Base-by-base conservation (phyloP, 2,329 filamentous ascomycete genomes). In the Exophiala viscosa region DNA sequence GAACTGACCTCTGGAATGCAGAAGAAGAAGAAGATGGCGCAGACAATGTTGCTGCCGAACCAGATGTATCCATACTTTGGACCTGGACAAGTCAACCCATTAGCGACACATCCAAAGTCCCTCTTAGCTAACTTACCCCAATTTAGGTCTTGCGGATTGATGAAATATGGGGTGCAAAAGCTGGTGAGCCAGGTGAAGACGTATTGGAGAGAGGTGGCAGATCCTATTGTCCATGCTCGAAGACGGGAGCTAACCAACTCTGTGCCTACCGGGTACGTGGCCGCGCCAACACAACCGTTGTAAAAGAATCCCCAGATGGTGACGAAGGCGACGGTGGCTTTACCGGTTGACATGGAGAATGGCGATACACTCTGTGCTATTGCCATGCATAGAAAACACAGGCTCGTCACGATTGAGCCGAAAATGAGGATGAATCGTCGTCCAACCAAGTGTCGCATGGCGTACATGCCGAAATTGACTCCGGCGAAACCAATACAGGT, bases 401-500 rank as follows among this genome's bases (percentile, higher is more conserved):
- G 50, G 1, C 73, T 74, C 50, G 77, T 76, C 3, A 65, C 62
- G 1, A 71, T 52, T 0, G 73, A 71, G 3, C 77, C 76, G 2
- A 73, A 65, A 48, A 78, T 78, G 43, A 79, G 69, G 31, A 79
- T 72, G 2, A 67, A 67, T 5, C 76, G 70, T 2, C 76, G 70
- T 0, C 76, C 76, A 46, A 76, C 67, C 11, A 76, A 63, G 31
- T 75, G 66, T 17, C 73, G 71, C 67, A 79, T 77, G 13, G 73
- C 66, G 57, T 70, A 75, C 55, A 80, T 75, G 38, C 76, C 76
- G 18, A 75, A 48, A 45, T 78, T 76, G 34, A 76, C 74, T 0
- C 75, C 76, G 6, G 78, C 41, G 40, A 79, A 73, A 2, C 75
- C 76, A 15, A 79, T 61, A 48, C 73, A 78, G 3, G 72, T 74